Evolutionary conservation across 768 basidiomycete species (phyloP).

Genomic region (Boletus speciosus): DNA sequence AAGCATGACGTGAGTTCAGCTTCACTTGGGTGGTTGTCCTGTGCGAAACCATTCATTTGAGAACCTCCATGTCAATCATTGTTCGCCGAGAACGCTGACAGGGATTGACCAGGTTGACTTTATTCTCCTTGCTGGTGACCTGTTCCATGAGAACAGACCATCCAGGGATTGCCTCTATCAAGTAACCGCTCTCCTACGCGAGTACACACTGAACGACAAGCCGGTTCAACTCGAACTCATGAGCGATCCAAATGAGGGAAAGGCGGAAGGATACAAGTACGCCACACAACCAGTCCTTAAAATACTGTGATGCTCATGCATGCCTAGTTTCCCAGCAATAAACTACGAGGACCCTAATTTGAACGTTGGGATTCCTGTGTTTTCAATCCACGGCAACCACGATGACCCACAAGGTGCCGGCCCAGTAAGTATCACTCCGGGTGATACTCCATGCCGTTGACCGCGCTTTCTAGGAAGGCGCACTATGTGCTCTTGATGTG

Average conservation of each 20-base stretch:
- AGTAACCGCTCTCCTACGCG: constrained; percentile 82
- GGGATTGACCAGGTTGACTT: constrained; percentile 74
- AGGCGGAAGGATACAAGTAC: constrained; percentile 79
- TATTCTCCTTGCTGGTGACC: constrained; percentile 89
- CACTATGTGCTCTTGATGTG: constrained; percentile 91
- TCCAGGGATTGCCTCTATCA: constrained; percentile 87
- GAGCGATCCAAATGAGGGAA: constrained; percentile 90
- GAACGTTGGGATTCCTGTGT: constrained; percentile 94
- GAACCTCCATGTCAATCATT: neutral
- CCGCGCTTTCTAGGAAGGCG: constrained; percentile 69
- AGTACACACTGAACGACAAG: constrained; percentile 85
- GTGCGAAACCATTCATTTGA: neutral
- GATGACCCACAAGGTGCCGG: constrained; percentile 98
- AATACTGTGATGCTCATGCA: neutral
- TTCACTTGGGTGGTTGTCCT: neutral
- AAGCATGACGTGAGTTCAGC: constrained; percentile 72
- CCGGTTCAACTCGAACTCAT: constrained; percentile 89
- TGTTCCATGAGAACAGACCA: constrained; percentile 98
- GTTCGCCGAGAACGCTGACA: constrained; percentile 2
- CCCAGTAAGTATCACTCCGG: constrained; percentile 48
- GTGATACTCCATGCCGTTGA: neutral
- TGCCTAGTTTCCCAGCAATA: constrained; percentile 82
- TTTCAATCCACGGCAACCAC: constrained; percentile 99
- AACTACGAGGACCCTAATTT: constrained; percentile 98
- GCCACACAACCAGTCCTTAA: constrained; percentile 17